Evolutionary conservation across 176 grass and related monocot genomes (phyloP).

Genomic region (Paspalum vaginatum): DNA sequence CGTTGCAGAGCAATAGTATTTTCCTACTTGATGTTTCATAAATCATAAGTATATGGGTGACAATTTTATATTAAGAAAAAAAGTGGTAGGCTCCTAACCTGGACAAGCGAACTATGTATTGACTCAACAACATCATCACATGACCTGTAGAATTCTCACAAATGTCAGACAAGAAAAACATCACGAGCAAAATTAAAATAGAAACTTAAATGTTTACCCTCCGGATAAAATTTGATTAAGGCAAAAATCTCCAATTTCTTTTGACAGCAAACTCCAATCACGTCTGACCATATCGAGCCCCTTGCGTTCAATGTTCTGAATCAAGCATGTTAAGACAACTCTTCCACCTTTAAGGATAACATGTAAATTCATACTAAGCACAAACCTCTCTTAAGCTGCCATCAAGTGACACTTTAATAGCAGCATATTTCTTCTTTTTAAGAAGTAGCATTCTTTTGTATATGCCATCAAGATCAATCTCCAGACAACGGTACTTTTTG

Average conservation of each 20-base stretch:
- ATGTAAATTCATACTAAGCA: slow-evolving; percentile 32
- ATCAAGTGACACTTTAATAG: slow-evolving; percentile 73
- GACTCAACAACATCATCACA: slow-evolving; percentile 78
- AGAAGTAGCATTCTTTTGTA: slow-evolving; percentile 99
- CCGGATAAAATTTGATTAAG: slow-evolving; percentile 89
- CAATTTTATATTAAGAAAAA: slow-evolving; percentile 28
- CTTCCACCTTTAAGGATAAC: slow-evolving; percentile 25
- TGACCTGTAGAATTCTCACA: slow-evolving; percentile 48
- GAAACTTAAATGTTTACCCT: slow-evolving; percentile 60
- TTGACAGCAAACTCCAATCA: slow-evolving; percentile 98
- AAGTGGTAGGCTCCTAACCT: slow-evolving; percentile 45
- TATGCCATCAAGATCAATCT: slow-evolving; percentile 99
- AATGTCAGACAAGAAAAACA: slow-evolving; percentile 29
- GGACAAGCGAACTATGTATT: slow-evolving; percentile 78
- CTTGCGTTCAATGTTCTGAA: slow-evolving; percentile 90
- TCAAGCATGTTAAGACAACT: slow-evolving; percentile 42
- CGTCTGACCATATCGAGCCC: slow-evolving; percentile 96
- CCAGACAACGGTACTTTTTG: slow-evolving; percentile 85
- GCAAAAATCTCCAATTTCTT: slow-evolving; percentile 93
- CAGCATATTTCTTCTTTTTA: slow-evolving; percentile 99
- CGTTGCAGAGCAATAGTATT: slow-evolving; percentile 20
- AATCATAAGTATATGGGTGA: neutral
- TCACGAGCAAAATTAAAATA: slow-evolving; percentile 17
- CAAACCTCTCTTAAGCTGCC: slow-evolving; percentile 58
- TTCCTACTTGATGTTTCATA: neutral